These are phyloP conservation scores for Boletus subcaerulescens DNA, from an alignment of 768 basidiomycete species.

Conservation along the genomic window DNA sequence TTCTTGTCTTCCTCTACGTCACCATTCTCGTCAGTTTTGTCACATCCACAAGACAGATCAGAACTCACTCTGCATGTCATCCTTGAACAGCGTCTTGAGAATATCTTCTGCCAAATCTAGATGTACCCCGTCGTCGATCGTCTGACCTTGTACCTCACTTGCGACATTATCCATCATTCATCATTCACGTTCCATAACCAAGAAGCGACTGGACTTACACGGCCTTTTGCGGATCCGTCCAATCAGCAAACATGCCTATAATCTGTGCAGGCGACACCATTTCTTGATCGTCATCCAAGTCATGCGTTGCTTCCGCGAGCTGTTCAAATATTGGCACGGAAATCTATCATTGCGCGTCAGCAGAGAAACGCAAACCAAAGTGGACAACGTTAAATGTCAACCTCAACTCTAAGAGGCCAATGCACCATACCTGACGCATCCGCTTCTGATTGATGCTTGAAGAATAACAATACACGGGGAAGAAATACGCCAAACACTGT, in stretches of 20 bases:
- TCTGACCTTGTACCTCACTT: conserved; percentile 40
- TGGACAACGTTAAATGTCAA: too few species aligned
- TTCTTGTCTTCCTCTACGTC: conserved; percentile 54
- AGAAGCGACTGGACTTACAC: conserved; percentile 34
- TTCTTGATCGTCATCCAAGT: conserved; percentile 67
- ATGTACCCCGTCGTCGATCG: conserved; percentile 44
- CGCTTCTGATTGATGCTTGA: conserved; percentile 65
- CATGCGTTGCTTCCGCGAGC: conserved; percentile 53
- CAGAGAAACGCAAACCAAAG: neutral
- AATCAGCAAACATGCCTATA: conserved; percentile 77
- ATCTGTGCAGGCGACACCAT: conserved; percentile 75
- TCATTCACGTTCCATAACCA: neutral
- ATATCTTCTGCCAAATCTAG: conserved; percentile 55
- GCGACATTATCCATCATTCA: neutral
- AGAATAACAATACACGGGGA: conserved; percentile 85
- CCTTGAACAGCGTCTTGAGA: conserved; percentile 45
- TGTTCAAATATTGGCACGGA: conserved; percentile 67
- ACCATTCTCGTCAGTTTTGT: too few species aligned
- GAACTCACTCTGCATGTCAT: conserved; percentile 51
- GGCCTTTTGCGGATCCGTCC: conserved; percentile 81
- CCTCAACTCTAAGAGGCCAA: too few species aligned
- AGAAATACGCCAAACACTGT: conserved; percentile 85
- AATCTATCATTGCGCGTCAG: conserved; percentile 43
- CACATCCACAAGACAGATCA: neutral
- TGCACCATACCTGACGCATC: conserved; percentile 49